Evolutionary conservation across 2,329 filamentous ascomycete genomes (phyloP).

Genomic region (Colletotrichum sp.): DNA sequence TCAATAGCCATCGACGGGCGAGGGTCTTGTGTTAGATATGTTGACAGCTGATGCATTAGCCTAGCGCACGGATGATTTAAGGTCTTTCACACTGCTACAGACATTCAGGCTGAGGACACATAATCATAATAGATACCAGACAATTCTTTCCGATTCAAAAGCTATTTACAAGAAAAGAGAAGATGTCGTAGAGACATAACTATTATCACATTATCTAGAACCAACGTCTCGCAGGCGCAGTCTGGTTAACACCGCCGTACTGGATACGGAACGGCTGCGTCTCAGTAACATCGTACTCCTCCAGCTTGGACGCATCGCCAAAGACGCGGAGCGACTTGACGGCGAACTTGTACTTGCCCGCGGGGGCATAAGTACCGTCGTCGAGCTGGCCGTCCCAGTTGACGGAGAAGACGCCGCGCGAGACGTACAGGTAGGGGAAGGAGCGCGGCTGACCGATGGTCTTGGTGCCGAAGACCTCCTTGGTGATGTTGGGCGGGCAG

Average conservation of each 20-base stretch:
- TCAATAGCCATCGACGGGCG: too few relatives aligned
- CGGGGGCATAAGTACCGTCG: slow-evolving; percentile 51
- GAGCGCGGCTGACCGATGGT: slow-evolving; percentile 47
- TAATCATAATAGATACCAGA: neutral
- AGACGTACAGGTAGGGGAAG: slow-evolving; percentile 40
- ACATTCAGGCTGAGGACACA: too few relatives aligned
- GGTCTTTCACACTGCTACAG: too few relatives aligned
- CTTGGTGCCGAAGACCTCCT: slow-evolving; percentile 41
- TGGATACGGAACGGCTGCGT: slow-evolving; percentile 48
- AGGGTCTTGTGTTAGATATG: neutral
- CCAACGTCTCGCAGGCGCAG: neutral
- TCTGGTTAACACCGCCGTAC: slow-evolving; percentile 34
- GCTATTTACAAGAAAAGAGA: neutral
- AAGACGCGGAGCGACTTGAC: slow-evolving; percentile 56
- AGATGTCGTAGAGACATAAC: neutral
- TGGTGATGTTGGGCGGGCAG: slow-evolving; percentile 30
- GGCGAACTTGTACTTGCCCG: slow-evolving; percentile 54
- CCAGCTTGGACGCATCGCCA: slow-evolving; percentile 46
- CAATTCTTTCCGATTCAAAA: neutral
- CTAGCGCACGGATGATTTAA: neutral
- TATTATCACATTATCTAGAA: neutral
- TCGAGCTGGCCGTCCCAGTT: slow-evolving; percentile 53
- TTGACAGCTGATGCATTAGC: neutral
- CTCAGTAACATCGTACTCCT: slow-evolving; percentile 53
- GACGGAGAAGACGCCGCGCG: slow-evolving; percentile 33